A percentile compares a stretch with the other conserved stretches of the same genome.
These are phyloP conservation scores for Dacryopinax spathularia DNA, from an alignment of 768 basidiomycete genomes.

Conservation along the genomic window DNA sequence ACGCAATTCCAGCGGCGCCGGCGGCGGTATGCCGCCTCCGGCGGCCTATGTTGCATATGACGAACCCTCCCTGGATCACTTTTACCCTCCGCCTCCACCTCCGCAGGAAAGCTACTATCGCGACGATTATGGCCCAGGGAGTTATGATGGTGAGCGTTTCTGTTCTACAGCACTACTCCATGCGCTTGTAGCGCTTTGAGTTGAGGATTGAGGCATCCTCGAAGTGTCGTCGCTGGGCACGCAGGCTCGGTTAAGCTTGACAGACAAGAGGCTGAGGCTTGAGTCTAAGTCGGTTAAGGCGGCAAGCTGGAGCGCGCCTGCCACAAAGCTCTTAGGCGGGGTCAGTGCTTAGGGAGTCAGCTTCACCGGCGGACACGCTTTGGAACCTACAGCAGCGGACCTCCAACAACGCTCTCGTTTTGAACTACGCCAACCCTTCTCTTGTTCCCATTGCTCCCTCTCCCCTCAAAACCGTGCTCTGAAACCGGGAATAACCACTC, in stretches of 20 bases:
- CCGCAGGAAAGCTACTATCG: constrained; percentile 38
- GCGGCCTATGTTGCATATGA: constrained; percentile 36
- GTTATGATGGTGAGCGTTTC: constrained; percentile 81
- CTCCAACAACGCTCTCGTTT: background rate
- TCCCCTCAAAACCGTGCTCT: too few relatives aligned
- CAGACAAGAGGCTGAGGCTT: background rate
- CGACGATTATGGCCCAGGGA: constrained; percentile 54
- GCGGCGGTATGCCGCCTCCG: constrained; percentile 38
- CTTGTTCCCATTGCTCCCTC: background rate
- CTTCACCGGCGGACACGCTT: too few relatives aligned
- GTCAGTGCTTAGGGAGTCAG: too few relatives aligned
- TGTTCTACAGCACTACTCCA: too few relatives aligned
- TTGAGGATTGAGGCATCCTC: background rate
- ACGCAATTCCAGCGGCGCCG: constrained; percentile 30
- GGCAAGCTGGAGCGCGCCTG: too few relatives aligned
- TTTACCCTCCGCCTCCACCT: background rate
- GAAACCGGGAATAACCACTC: background rate
- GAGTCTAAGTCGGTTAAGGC: too few relatives aligned
- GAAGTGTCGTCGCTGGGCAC: background rate
- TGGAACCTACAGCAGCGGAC: too few relatives aligned
- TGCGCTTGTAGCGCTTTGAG: background rate
- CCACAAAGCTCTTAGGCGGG: too few relatives aligned
- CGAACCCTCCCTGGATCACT: constrained; percentile 6
- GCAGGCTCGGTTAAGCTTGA: background rate
- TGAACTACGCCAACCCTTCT: background rate